Base-by-base conservation (phyloP, 1,284 basidiomycete genomes). In the Ceratobasidium sp. region DNA sequence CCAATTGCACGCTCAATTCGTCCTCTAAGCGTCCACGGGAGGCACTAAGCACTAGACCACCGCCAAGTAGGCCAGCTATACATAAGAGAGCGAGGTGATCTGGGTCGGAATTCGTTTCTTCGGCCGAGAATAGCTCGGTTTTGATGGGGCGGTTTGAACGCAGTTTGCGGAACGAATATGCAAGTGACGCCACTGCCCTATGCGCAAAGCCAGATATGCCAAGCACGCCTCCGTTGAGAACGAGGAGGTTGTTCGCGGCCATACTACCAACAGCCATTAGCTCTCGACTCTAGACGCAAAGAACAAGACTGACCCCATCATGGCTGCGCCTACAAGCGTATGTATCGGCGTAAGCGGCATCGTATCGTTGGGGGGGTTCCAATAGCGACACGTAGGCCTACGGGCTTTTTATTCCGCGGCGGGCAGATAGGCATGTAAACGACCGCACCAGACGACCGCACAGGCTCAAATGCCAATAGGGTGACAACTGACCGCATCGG, bases 321-420 rank as follows among this genome's bases (percentile, higher is more conserved):
- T 74, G 37, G 57, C 52, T 5, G 71, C 46, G 37, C 71, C 71
- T 40, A 74, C 37, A 15, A 74, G 34, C 22, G 59, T 74, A 7
- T 74, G 61, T 7, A 74, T 37, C 1, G 71, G 71, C 43, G 71
- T 74, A 22, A 74, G 65, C 22, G 59, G 71, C 71, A 64, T 74
- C 15, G 22, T 74, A 11, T 22, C n/a, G 37, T 25, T n/a, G 56
- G n/a, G 34, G 46, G 46, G 19, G 34, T 37, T 15, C 6, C 6
- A 25, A 62, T 2, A 15, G 32, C 7, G 40, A 62, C 40, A 44
- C 59, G 37, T 62, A 44, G 57, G 6, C 29, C 34, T 37, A 37
- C 37, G 37, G 17, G 57, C 59, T 43, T 43, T 62, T 62, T 62
- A 62, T 62, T 17, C 40, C 22, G 34, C 17, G n/a, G 59, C 59